A percentile compares a stretch with the other conserved stretches of the same genome.
Conservation (phyloP, 116 monocot genomes). For the Cymodocea nodosa region DNA sequence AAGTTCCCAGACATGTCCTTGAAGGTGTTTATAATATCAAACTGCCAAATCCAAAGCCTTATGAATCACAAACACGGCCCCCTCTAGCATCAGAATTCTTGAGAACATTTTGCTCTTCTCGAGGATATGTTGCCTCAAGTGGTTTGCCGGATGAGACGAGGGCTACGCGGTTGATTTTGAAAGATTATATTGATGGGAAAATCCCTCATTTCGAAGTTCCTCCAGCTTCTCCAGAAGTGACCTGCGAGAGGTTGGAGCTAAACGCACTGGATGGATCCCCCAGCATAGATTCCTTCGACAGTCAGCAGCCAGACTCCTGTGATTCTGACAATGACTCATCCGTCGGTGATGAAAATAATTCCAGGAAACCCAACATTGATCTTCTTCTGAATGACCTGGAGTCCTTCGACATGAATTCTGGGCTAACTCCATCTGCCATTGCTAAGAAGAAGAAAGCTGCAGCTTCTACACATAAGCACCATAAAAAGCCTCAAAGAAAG, state of each 20-base stretch:
- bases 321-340: conserved; percentile 12
- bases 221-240: conserved; percentile 17
- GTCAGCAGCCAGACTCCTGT: conserved; percentile 10
- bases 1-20: conserved; percentile 42
- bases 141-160: conserved; percentile 90
- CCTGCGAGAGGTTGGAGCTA: not conserved
- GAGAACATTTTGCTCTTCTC: conserved; percentile 74
- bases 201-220: conserved; percentile 87
- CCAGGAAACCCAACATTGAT: conserved; percentile 3
- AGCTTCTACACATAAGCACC: conserved; percentile 37
- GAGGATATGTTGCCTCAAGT: conserved; percentile 83
- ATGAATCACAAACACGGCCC: conserved; percentile 55
- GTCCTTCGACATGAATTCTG: conserved; percentile 43
- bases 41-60: conserved; percentile 73
- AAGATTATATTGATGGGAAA: conserved; percentile 92
- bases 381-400: conserved; percentile 45
- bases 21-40: conserved; percentile 65
- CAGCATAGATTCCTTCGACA: conserved; percentile 1
- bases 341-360: conserved; percentile 2
- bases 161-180: conserved; percentile 79
- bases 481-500: conserved; percentile 88
- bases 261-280: not conserved
- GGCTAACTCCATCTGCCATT: conserved; percentile 7
- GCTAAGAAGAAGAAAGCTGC: conserved; percentile 25
- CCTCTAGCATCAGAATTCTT: conserved; percentile 64